Percentiles rank a stretch among this genome's conserved stretches.
Conservation (phyloP, 1,139 yeast genomes). For the Candida sp. region DNA sequence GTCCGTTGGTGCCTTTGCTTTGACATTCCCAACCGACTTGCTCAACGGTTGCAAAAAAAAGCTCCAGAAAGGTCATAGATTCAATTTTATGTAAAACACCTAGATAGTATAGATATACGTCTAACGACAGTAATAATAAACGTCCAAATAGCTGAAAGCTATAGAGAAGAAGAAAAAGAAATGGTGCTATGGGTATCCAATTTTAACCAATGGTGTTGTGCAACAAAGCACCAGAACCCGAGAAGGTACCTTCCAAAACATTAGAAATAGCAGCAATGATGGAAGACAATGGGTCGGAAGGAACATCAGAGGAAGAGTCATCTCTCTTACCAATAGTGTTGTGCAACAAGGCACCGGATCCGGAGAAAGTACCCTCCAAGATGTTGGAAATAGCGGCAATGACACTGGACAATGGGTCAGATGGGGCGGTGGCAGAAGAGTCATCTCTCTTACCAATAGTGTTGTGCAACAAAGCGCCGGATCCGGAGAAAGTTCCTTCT, state of each 20-base stretch:
- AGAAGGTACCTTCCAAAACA: neutral
- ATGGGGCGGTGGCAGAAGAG: conserved; percentile 1
- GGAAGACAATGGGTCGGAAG: conserved; percentile 1
- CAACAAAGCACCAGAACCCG: conserved; percentile 1
- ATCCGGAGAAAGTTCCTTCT: neutral
- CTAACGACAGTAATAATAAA: neutral
- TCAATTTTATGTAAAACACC: too few relatives aligned
- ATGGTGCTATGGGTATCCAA: neutral
- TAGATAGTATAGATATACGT: neutral
- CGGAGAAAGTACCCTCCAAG: neutral
- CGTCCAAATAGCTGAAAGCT: neutral
- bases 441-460: neutral
- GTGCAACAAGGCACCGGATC: neutral
- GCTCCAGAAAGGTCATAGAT: neutral
- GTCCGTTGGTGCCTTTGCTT: neutral
- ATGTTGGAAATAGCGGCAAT: conserved; percentile 1
- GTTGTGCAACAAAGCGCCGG: neutral
- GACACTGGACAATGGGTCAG: neutral
- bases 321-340: neutral
- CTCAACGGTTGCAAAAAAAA: neutral
- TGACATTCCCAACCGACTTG: neutral
- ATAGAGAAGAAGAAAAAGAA: neutral
- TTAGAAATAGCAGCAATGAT: conserved; percentile 1
- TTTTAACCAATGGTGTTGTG: conserved; percentile 5
- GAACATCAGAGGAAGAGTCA: neutral